Evolutionary conservation across 352 stramenopile genomes (phyloP).

Genomic region (Pythium oligandrum): DNA sequence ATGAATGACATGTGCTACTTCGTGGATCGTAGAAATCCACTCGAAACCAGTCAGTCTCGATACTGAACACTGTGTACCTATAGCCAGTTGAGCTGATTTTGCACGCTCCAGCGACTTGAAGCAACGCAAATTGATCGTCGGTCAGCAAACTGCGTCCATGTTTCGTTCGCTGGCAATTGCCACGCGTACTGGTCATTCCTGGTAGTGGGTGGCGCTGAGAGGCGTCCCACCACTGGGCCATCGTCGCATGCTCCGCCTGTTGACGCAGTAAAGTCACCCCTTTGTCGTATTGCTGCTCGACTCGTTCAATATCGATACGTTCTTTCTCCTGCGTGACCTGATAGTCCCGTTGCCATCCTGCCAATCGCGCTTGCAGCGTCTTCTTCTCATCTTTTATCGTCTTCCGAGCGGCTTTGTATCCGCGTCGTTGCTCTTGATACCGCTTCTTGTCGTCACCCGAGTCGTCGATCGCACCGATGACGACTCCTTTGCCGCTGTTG

Average conservation of each 20-base stretch:
- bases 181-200: not conserved
- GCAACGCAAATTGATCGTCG: no score
- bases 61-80: conserved; percentile 3
- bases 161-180: conserved; percentile 2
- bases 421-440: conserved; percentile 33
- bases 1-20: conserved; percentile 3
- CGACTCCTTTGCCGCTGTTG: conserved; percentile 35
- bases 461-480: not conserved
- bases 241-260: conserved; percentile 9
- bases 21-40: conserved; percentile 37
- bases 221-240: conserved; percentile 16
- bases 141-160: not conserved
- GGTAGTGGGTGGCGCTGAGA: conserved; percentile 1
- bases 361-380: conserved; percentile 20
- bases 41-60: conserved; percentile 18
- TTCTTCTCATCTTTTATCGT: conserved; percentile 45
- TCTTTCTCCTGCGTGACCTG: conserved; percentile 22
- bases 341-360: conserved; percentile 26
- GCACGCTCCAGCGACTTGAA: conserved; percentile 7
- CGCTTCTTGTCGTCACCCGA: conserved; percentile 13
- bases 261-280: conserved; percentile 8
- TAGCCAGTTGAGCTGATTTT: not conserved
- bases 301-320: conserved; percentile 13
- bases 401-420: conserved; percentile 36
- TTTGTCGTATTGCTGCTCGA: conserved; percentile 9